Evolutionary conservation across 1,284 basidiomycete genomes (phyloP), one percentile per base, ranked within the genome.

Genomic region (Naganishia sp.): DNA sequence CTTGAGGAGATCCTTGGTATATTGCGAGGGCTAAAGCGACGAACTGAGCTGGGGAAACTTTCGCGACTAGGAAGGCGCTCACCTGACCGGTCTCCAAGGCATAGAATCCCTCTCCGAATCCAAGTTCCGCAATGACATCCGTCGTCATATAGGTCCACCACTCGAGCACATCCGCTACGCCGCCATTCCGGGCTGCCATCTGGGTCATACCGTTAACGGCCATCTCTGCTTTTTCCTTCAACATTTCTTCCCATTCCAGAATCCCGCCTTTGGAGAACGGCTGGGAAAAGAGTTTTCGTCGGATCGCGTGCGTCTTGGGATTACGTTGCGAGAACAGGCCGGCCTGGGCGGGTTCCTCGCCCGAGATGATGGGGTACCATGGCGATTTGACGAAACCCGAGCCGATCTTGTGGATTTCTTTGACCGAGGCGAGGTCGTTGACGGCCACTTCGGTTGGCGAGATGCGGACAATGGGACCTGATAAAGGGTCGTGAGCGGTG

Each of bases 71-170:
- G 36, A 13, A 18, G 42, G 44, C 28, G 28, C 56, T 36, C 31
- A 59, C 56, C 16, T 59, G 15, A n/a, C 56, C 45, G 2, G 45
- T 59, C n/a, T 49, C 57, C n/a, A 60, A 11, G 0, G 31, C 57
- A 18, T 60, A 46, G 25, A 60, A 49, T 18, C 48, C 43, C 11
- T 60, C 57, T 21, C 57, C 46, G 42, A 60, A 60, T 18, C 57
- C 57, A 2, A 60, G 23, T 15, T 60, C 57, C 15, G 57, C 57
- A 42, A 60, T 60, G 28, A 60, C 57, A 49, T 60, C 57, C 4
- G 57, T 60, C 57, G 57, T 60, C 57, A 60, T 60, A 39, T 33
- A 60, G n/a, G 57, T 60, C 57, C 57, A 49, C 46, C 57, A 60
- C 46, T 60, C 57, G 21, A 60, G 46, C 4, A 49, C 45, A 60